A percentile compares a stretch with the other conserved stretches of the same genome.
Evolutionary conservation across 768 basidiomycete species (phyloP).

Genomic region (Leccinum longicurvipes): DNA sequence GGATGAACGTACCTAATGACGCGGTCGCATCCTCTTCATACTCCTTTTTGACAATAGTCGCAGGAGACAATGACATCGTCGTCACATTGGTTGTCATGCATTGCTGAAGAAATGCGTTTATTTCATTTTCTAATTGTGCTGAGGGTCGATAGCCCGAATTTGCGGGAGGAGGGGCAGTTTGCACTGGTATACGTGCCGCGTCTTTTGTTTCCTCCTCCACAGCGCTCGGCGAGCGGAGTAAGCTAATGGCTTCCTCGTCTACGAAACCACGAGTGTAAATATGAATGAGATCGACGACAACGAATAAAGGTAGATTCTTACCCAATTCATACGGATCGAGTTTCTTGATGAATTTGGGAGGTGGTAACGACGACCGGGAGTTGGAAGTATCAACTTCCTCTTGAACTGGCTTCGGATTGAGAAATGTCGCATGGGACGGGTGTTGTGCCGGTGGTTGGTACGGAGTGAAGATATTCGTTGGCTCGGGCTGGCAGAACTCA

Average conservation of each 20-base stretch:
- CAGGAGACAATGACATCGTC: neutral
- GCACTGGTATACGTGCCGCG: neutral
- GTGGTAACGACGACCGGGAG: neutral
- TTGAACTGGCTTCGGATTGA: neutral
- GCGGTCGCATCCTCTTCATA: conserved; percentile 5
- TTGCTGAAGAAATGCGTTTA: conserved; percentile 1
- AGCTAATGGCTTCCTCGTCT: conserved; percentile 25
- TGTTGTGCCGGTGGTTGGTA: conserved; percentile 25
- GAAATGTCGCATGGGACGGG: conserved; percentile 13
- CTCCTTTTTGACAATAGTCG: conserved; percentile 11
- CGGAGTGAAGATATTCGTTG: conserved; percentile 17
- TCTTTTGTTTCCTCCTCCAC: conserved; percentile 2
- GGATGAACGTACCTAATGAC: conserved; percentile 1
- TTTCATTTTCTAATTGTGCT: neutral
- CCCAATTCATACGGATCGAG: conserved; percentile 31
- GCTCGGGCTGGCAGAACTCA: conserved; percentile 5
- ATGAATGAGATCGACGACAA: neutral
- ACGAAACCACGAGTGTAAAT: neutral
- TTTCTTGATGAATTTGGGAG: conserved; percentile 23
- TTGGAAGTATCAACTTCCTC: neutral
- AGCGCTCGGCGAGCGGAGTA: conserved; percentile 8
- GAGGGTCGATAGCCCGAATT: conserved; percentile 11
- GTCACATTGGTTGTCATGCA: neutral
- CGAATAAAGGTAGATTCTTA: neutral
- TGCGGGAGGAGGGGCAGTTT: neutral